Evolutionary conservation across 352 stramenopile genomes (phyloP), one percentile per base, ranked within the genome.

Genomic region (Phytophthora boehmeriae): DNA sequence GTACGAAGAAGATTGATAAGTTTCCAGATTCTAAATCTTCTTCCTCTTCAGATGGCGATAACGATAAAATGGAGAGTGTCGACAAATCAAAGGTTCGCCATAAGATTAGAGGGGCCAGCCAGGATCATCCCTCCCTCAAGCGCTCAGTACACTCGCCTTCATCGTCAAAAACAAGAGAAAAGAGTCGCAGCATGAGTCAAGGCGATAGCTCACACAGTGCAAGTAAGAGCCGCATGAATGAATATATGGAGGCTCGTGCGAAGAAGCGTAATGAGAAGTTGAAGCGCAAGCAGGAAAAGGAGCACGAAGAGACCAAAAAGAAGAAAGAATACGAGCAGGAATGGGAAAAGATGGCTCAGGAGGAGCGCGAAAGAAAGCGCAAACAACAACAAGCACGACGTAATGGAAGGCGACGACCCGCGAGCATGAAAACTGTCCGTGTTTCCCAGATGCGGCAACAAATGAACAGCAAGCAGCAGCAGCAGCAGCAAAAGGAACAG

Each of bases 281-380:
- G 17, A 84, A 89, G 46, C 88, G 83, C 38, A 88, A 91, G 11
- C 73, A 88, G 47, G 71, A 90, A 51, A 81, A 89, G 44, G 81
- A 90, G 45, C 61, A 84, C 47, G 87, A 78, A 30, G 86, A 92
- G 68, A 76, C 78, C 47, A 88, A 84, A 68, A 82, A 92, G 47
- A 86, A 89, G 41, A 80, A 91, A 65, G 87, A 92, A 25, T 96
- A 94, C 66, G 87, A 96, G 51, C 89, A 92, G 23, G 87, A 96
- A 48, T 96, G 87, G 87, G 85, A 93, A 48, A 80, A 89, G n/a
- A 89, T 96, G 77, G 87, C 87, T 14, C 83, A 94, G 66, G 87
- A 96, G 67, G 86, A 93, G 54, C 79, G 78, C 4, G 87, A 96
- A 56, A 75, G 86, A 1, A 91, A 91, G 50, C 79, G 81, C 13